Base-by-base conservation (phyloP, 1,139 yeast genomes). In the Blastobotrys illinoisensis region DNA sequence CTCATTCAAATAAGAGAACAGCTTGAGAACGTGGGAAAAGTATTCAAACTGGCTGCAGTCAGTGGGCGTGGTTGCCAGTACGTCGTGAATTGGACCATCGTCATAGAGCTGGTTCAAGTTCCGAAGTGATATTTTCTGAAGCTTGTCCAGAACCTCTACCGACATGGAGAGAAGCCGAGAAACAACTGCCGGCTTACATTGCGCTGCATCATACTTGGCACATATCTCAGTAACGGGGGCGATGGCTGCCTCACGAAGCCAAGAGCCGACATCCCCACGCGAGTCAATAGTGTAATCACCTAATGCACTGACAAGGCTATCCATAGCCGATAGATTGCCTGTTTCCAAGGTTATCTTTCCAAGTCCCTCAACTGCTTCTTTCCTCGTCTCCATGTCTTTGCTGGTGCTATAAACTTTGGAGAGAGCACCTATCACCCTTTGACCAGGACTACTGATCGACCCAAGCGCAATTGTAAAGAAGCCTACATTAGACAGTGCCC, bases 181-280 rank as follows among this genome's bases (percentile, higher is more conserved):
- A 11, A 32, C 7, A 4, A 32, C 40, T 3, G 40, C 40, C 14
- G 40, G 40, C 16, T 32, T 11, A 16, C 71, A 68, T 9, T 54
- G 14, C 0, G 54, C 55, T 3, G 63, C 47, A 60, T 77, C 75
- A 2, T 61, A 51, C 0, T 60, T 55, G 7, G 85, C 65, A 3
- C 81, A 65, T 45, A 16, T 7, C 16, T 32, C 16, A 16, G 40
- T 32, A 3, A n/a, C 40, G 3, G 40, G 40, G 3, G 65, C 58
- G 5, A 85, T 68, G 0, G 83, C 73, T 0, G 83, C 77, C 1
- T 67, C 62, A 51, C 97, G 74, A 1, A 89, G 79, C 66, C 83
- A 79, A 44, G 89, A 81, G 1, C 97, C 97, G 5, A 73, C 69
- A 55, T 74, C 78, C 3, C 78, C 78, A n/a, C 75, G 63, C 4